Percentiles rank a stretch among this genome's conserved stretches.
Evolutionary conservation across 495 filamentous ascomycete genomes (phyloP).

Genomic region (Hypoxylon fuscum): DNA sequence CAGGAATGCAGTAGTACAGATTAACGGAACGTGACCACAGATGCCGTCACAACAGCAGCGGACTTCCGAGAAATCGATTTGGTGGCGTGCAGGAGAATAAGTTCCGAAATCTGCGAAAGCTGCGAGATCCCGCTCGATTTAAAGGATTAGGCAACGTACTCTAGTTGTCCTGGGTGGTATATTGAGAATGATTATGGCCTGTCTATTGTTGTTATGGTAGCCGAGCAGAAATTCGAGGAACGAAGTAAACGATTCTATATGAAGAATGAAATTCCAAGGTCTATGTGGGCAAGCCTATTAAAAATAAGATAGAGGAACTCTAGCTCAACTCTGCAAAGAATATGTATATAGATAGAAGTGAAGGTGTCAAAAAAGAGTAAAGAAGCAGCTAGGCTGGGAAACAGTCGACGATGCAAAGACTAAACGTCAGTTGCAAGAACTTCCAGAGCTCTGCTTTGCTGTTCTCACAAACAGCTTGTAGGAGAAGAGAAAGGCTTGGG

Average conservation of each 20-base stretch:
- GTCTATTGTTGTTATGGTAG: constrained; percentile 8
- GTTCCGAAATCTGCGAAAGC: constrained; percentile 23
- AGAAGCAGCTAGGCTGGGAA: constrained; percentile 21
- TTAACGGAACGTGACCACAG: constrained; percentile 16
- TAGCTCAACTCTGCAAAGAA: constrained; percentile 28
- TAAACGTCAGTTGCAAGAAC: constrained; percentile 52
- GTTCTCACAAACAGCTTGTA: constrained; percentile 38
- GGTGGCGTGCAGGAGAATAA: constrained; percentile 23
- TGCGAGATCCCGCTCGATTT: constrained; percentile 34
- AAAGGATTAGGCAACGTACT: constrained; percentile 6
- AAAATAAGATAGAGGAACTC: constrained; percentile 26
- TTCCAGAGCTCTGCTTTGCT: constrained; percentile 62
- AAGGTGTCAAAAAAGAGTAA: constrained; percentile 23
- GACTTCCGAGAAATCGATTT: constrained; percentile 11
- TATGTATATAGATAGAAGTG: constrained; percentile 27
- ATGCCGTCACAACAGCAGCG: constrained; percentile 20
- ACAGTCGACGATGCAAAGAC: constrained; percentile 28
- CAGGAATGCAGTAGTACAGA: constrained; percentile 23
- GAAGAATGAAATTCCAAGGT: background rate
- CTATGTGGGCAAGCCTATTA: constrained; percentile 27
- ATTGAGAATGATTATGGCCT: background rate
- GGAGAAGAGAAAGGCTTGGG: constrained; percentile 49
- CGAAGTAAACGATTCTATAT: background rate
- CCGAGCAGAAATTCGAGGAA: background rate
- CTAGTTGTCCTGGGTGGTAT: background rate